These are phyloP conservation scores for Wickerhamomyces chambardii DNA, from an alignment of 805 yeast species.

Conservation along the genomic window DNA sequence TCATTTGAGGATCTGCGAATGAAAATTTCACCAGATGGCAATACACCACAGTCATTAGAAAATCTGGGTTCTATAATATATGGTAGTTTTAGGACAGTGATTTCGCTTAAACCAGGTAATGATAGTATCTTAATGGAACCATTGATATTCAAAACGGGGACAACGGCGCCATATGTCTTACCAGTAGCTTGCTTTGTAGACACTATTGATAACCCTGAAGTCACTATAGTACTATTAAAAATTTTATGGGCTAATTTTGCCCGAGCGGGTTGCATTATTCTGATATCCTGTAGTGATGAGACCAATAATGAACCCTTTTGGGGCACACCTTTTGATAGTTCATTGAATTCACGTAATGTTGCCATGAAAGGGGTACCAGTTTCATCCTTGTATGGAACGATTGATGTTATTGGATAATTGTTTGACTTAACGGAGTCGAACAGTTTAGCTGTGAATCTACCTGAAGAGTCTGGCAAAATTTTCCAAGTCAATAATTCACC, in stretches of 20 bases:
- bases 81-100: constrained; percentile 38
- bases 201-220: constrained; percentile 43
- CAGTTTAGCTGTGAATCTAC: constrained; percentile 49
- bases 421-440: constrained; percentile 39
- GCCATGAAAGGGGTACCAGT: constrained; percentile 65
- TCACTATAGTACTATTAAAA: constrained; percentile 34
- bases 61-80: constrained; percentile 28
- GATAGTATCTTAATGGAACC: constrained; percentile 39
- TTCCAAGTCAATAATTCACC: constrained; percentile 67
- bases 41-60: constrained; percentile 32
- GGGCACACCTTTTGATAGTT: constrained; percentile 49
- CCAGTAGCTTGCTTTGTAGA: constrained; percentile 10
- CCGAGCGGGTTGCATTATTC: constrained; percentile 53
- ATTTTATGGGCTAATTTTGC: constrained; percentile 56
- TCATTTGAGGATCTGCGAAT: constrained; percentile 48
- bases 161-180: constrained; percentile 33
- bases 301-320: constrained; percentile 56
- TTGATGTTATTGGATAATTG: constrained; percentile 39
- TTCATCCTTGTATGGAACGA: constrained; percentile 49
- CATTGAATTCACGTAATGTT: constrained; percentile 41
- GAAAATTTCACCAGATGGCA: constrained; percentile 48
- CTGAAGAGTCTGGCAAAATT: constrained; percentile 52
- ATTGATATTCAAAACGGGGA: constrained; percentile 34
- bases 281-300: constrained; percentile 48
- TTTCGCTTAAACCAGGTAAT: constrained; percentile 56